A percentile compares a stretch with the other conserved stretches of the same genome.
Evolutionary conservation across 495 filamentous ascomycete species (phyloP).

Genomic region (Cryomyces antarcticus): DNA sequence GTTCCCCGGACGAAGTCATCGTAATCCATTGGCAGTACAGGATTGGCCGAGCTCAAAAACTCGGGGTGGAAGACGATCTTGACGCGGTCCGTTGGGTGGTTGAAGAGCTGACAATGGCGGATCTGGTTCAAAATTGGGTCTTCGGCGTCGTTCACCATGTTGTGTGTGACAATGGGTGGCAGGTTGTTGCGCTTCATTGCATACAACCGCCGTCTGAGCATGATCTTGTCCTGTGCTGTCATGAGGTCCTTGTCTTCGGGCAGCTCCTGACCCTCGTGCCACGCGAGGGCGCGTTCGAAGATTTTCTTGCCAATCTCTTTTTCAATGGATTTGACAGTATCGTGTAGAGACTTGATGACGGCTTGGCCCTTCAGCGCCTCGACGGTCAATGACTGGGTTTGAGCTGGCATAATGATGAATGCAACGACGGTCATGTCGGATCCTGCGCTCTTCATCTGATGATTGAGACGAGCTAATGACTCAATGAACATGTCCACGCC

Average conservation of each 20-base stretch:
- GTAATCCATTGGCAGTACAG: constrained; percentile 87
- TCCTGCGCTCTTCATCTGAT: constrained; percentile 62
- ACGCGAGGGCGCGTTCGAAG: constrained; percentile 79
- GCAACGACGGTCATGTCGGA: constrained; percentile 95
- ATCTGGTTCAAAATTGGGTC: constrained; percentile 95
- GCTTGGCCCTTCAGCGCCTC: constrained; percentile 94
- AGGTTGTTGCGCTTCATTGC: constrained; percentile 84
- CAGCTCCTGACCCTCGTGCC: constrained; percentile 82
- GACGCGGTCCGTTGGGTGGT: constrained; percentile 82
- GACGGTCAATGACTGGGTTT: constrained; percentile 89
- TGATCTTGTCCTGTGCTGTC: constrained; percentile 74
- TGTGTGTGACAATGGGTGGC: constrained; percentile 96
- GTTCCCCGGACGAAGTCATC: constrained; percentile 97
- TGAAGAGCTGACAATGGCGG: constrained; percentile 88
- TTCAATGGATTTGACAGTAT: constrained; percentile 81
- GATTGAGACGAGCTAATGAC: constrained; percentile 81
- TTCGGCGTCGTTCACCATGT: constrained; percentile 86
- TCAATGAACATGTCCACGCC: constrained; percentile 99
- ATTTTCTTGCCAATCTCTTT: constrained; percentile 76
- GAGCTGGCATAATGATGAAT: constrained; percentile 96
- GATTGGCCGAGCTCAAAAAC: constrained; percentile 88
- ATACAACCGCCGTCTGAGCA: constrained; percentile 77
- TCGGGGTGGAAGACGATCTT: constrained; percentile 97
- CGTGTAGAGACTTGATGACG: constrained; percentile 84
- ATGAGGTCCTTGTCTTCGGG: constrained; percentile 93